Evolutionary conservation across 169 alveolate species (phyloP), one percentile per base, ranked within the genome.

Genomic region (Theileria equi): DNA sequence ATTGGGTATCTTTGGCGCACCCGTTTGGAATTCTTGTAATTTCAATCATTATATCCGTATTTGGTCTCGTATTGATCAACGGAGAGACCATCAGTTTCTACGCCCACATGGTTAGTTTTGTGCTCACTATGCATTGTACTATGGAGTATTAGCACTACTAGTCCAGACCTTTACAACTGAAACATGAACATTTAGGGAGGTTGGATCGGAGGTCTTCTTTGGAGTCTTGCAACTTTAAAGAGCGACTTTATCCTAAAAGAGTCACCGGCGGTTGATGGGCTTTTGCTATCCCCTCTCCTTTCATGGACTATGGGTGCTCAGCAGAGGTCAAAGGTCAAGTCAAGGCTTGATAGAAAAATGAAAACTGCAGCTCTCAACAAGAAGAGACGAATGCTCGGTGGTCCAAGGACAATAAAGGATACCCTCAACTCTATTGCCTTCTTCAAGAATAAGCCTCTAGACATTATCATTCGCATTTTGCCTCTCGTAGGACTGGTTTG

Each of bases 211-310:
- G 94, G 94, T 5, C 38, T 89, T 23, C 72, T 88, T 3, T 88
- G 76, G 67, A 92, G 94, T 0, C 88, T 89, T 53, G 88, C 88
- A 5, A 84, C 94, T 2, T 79, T 89, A 0, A 83, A 89, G n/a
- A 86, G 88, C 1, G 89, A 78, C 2, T 78, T 91, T 5, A 86
- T 82, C 19, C 82, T 82, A 17, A 85, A 83, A 16, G 80, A 78
- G 29, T 83, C 88, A 21, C 76, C 88, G 1, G 13, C 79, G 19
- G 76, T 71, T 1, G 90, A 83, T 34, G 40, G 88, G 0, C 60
- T 77, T 49, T 28, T 83, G 23, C 60, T 80, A 0, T 83, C 86
- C 4, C 82, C 88, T n/a, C 28, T 48, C 38, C 34, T 50, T 5
- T 31, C 21, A 50, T 25, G 32, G 21, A 50, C 28, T 17, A 25